Evolutionary conservation across 2,329 filamentous ascomycete species (phyloP).

Genomic region (Leptosphaerulina australis): DNA sequence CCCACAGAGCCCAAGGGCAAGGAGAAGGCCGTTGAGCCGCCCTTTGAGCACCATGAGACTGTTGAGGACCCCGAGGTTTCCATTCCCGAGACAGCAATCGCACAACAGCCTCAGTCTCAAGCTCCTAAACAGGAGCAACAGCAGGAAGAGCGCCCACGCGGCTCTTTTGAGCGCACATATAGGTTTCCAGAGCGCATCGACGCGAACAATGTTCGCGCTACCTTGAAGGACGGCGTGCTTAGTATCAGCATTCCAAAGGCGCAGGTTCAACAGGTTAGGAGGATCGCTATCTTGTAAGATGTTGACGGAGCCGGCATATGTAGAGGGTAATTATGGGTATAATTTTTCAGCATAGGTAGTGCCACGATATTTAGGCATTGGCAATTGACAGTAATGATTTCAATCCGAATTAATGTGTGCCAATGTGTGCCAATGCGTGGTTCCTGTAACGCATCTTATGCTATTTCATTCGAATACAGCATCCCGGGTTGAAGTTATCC

Average conservation of each 20-base stretch:
- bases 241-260: constrained; percentile 70
- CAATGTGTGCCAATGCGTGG: too few species aligned
- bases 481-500: too few species aligned
- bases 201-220: constrained; percentile 65
- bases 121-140: constrained; percentile 24
- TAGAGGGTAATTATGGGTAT: too few species aligned
- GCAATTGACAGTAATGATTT: too few species aligned
- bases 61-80: constrained; percentile 11
- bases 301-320: too few species aligned
- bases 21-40: constrained; percentile 34
- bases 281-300: constrained; percentile 38
- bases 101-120: constrained; percentile 29
- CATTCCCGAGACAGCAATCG: constrained; percentile 22
- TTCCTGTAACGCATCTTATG: too few species aligned
- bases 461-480: too few species aligned
- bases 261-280: constrained; percentile 32
- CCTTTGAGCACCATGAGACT: constrained; percentile 19
- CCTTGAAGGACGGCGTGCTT: constrained; percentile 69
- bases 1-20: constrained; percentile 34
- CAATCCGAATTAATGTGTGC: too few species aligned
- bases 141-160: constrained; percentile 64
- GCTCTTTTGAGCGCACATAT: constrained; percentile 72
- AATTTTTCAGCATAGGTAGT: too few species aligned
- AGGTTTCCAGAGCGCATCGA: constrained; percentile 70
- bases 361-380: too few species aligned